Base-by-base conservation (phyloP, 2,329 filamentous ascomycete genomes). In the Calcarisporium arbuscula region DNA sequence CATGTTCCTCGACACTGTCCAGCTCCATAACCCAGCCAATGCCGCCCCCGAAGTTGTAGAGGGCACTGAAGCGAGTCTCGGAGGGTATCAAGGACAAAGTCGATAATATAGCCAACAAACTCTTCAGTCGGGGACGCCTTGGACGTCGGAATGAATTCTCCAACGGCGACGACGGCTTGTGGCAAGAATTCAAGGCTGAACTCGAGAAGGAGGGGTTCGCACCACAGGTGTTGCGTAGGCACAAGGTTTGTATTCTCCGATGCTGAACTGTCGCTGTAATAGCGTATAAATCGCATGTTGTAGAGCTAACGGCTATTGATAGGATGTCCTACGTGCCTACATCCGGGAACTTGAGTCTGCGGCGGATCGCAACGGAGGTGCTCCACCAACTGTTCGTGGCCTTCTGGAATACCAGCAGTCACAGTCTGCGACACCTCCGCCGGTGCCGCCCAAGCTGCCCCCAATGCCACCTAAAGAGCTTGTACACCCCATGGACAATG, bases 281-380 rank as follows among this genome's bases (percentile, higher is more conserved):
- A 16, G 17, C 11, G 28, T 33, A 25, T 21, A 32, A 28, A 37
- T 38, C 80, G 76, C 72, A 77, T 44, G 62, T 77, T 8, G 54
- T 79, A 17, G n/a, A 37, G 43, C 35, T 30, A 19, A 34, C 18
- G 17, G 9, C 29, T 33, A 25, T 21, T 33, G 27, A 37, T 38
- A 80, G 76, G 72, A 77, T 44, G 62, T 77, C 8, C 55, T 79
- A 17, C 65, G 73, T 41, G 73, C 75, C 15, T 79, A 80, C 47
- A 77, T 80, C 27, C 70, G 72, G 22, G 70, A 76, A 47, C 65
- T 80, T 41, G 70, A 77, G 42, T 65, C 72, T 26, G 61, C 68
- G 35, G 60, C 61, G 22, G 52, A 56, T n/a, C 50, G 58, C 10
- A 61, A 62, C 25, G 63, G 60, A 16, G 65, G 64, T 18, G 53